A percentile compares a stretch with the other conserved stretches of the same genome.
These are phyloP conservation scores for Alternaria triticina DNA, from an alignment of 2,329 filamentous ascomycete species.

Conservation along the genomic window DNA sequence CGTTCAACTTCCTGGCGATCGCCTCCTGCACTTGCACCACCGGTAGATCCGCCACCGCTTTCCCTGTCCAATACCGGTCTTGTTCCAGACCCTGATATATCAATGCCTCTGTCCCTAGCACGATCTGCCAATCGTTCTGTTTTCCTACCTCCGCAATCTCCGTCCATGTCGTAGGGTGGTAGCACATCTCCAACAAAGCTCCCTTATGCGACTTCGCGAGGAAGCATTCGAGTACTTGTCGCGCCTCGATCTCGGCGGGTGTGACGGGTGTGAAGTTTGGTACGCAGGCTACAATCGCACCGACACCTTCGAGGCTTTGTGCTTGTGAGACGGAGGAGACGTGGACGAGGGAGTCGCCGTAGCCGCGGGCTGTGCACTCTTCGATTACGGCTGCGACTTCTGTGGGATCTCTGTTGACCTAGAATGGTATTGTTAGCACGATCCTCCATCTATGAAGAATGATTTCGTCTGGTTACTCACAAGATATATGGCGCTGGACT, in stretches of 20 bases:
- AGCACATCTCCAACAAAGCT: slow-evolving; percentile 81
- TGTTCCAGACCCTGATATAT: slow-evolving; percentile 80
- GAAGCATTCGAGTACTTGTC: slow-evolving; percentile 62
- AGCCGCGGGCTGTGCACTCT: slow-evolving; percentile 67
- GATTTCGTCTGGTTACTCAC: slow-evolving; percentile 33
- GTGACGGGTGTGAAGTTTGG: slow-evolving; percentile 77
- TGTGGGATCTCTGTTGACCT: slow-evolving; percentile 69
- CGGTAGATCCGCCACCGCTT: slow-evolving; percentile 63
- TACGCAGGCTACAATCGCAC: slow-evolving; percentile 74
- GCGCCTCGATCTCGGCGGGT: slow-evolving; percentile 65
- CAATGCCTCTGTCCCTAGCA: slow-evolving; percentile 77
- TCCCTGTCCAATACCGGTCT: slow-evolving; percentile 67
- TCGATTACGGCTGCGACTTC: slow-evolving; percentile 72
- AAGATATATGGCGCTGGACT: slow-evolving; percentile 72
- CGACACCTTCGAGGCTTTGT: slow-evolving; percentile 62
- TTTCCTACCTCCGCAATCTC: slow-evolving; percentile 68
- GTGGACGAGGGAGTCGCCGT: slow-evolving; percentile 66
- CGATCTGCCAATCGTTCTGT: slow-evolving; percentile 72
- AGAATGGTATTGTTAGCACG: not conserved
- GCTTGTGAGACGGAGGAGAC: slow-evolving; percentile 69
- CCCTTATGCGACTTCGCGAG: slow-evolving; percentile 63
- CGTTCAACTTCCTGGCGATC: slow-evolving; percentile 48
- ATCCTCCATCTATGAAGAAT: not conserved
- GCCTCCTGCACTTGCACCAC: slow-evolving; percentile 65
- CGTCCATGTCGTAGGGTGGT: slow-evolving; percentile 73